phyloP scores from a whole-genome alignment of 2,329 filamentous ascomycete species.

The Orbilia blumenaviensis region DNA sequence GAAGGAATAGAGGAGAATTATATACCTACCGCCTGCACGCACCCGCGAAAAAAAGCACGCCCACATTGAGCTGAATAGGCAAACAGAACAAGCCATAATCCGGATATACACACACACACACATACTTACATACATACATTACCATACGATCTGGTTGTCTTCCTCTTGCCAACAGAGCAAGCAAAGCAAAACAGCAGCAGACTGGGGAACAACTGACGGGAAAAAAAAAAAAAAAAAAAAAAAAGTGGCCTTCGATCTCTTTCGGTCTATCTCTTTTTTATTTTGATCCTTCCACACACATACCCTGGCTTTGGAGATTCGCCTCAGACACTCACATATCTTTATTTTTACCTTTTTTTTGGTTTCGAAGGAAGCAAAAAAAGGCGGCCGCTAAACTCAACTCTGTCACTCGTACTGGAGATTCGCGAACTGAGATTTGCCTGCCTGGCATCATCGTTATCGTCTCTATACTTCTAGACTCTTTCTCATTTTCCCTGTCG shows the following conservation, averaged over 20 bases:
- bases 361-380: no score
- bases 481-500: neutral
- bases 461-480: neutral
- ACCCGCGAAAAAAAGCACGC: neutral
- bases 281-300: conserved; percentile 20
- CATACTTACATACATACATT: no score
- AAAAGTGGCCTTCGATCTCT: neutral
- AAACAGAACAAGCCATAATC: conserved; percentile 4
- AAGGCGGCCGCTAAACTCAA: conserved; percentile 49
- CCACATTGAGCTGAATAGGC: neutral
- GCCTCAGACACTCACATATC: conserved; percentile 23
- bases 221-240: no score
- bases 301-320: conserved; percentile 30
- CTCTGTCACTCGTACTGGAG: conserved; percentile 22
- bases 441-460: conserved; percentile 37
- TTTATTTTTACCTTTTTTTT: conserved; percentile 34
- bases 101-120: no score
- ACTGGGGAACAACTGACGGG: no score
- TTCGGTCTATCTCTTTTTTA: neutral
- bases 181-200: neutral
- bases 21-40: conserved; percentile 18
- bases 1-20: conserved; percentile 29
- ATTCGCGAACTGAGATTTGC: conserved; percentile 42
- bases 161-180: conserved; percentile 37
- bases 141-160: conserved; percentile 26